These are phyloP conservation scores for Coemansia sp. DNA, from an alignment of 192 early-diverging fungal species.

Conservation along the genomic window DNA sequence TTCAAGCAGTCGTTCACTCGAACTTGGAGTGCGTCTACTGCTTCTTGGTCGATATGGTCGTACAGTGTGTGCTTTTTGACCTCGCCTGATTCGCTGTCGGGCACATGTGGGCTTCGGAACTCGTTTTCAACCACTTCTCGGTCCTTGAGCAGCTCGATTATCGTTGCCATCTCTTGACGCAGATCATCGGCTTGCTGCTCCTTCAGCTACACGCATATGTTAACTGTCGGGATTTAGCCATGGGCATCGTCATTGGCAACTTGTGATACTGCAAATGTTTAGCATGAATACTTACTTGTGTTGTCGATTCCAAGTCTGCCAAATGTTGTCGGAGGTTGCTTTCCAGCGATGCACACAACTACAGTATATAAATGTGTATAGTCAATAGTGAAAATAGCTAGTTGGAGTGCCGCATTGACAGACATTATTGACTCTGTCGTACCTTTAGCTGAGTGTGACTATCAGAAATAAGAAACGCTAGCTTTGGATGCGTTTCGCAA, in stretches of 20 bases:
- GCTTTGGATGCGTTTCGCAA: conserved; percentile 42
- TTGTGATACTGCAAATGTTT: background rate
- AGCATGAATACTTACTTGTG: conserved; percentile 1
- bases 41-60: conserved; percentile 55
- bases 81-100: background rate
- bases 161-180: conserved; percentile 43
- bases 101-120: conserved; percentile 30
- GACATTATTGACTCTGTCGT: background rate
- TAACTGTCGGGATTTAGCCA: no score
- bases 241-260: no score
- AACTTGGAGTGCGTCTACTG: conserved; percentile 26
- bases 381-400: background rate
- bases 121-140: conserved; percentile 50
- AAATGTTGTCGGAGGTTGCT: conserved; percentile 25
- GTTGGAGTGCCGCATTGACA: background rate
- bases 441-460: conserved; percentile 31
- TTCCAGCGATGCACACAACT: conserved; percentile 28
- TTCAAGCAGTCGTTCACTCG: conserved; percentile 22
- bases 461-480: conserved; percentile 44
- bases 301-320: conserved; percentile 24
- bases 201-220: conserved; percentile 11
- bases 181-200: conserved; percentile 32
- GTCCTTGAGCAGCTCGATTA: conserved; percentile 44
- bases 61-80: conserved; percentile 40
- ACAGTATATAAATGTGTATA: background rate